phyloP scores from a whole-genome alignment of 306 rosid species.

The Acacia acuminata region DNA sequence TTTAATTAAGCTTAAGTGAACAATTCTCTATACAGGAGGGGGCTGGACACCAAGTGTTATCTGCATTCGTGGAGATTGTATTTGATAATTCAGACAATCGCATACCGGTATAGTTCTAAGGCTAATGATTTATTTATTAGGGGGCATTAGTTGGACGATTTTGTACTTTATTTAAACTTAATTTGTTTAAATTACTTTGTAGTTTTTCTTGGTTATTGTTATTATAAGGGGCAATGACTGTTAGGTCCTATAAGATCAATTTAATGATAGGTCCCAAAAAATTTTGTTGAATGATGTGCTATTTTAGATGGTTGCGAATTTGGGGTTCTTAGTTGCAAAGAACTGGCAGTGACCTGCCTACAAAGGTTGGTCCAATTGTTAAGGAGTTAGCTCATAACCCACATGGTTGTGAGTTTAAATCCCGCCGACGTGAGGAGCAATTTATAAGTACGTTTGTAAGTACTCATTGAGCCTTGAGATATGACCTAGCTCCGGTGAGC shows the following conservation, averaged over 20 bases:
- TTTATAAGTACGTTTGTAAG: too few species aligned
- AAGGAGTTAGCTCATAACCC: too few species aligned
- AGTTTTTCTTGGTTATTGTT: slow-evolving; percentile 2
- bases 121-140: slow-evolving; percentile 17
- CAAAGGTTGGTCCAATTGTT: too few species aligned
- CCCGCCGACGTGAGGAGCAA: too few species aligned
- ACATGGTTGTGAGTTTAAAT: too few species aligned
- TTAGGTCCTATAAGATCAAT: not conserved
- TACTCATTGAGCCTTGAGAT: too few species aligned
- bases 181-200: not conserved
- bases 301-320: not conserved
- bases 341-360: too few species aligned
- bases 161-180: not conserved
- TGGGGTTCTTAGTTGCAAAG: not conserved
- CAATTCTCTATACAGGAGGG: slow-evolving; percentile 69
- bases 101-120: slow-evolving; percentile 73
- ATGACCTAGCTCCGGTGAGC: too few species aligned
- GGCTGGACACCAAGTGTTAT: slow-evolving; percentile 87
- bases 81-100: slow-evolving; percentile 95
- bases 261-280: not conserved
- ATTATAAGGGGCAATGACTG: not conserved
- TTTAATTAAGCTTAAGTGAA: slow-evolving; percentile 13
- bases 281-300: not conserved
- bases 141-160: not conserved
- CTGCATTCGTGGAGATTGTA: slow-evolving; percentile 97